A percentile compares a stretch with the other conserved stretches of the same genome.
Evolutionary conservation across 1,284 basidiomycete genomes (phyloP).

Genomic region (Tilletia indica): DNA sequence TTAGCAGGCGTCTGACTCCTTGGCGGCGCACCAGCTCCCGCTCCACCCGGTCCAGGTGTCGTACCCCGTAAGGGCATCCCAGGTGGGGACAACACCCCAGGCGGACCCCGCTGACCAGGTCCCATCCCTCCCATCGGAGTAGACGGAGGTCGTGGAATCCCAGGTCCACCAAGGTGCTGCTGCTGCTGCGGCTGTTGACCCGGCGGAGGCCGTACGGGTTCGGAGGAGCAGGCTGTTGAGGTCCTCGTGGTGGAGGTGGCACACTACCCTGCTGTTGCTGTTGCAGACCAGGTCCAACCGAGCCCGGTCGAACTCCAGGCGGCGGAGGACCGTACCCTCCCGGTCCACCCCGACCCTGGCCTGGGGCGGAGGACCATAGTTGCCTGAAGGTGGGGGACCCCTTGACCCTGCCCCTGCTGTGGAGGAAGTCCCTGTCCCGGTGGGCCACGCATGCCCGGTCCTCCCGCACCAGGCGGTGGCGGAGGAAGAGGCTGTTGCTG

Average conservation of each 20-base stretch:
- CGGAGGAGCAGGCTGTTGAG: slow-evolving; percentile 15
- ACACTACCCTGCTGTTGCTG: slow-evolving; percentile 20
- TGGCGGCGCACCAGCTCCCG: slow-evolving; percentile 49
- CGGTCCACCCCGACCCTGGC: slow-evolving; percentile 11
- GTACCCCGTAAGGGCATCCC: slow-evolving; percentile 50
- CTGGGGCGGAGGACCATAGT: slow-evolving; percentile 14
- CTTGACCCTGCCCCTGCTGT: neutral
- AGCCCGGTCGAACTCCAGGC: slow-evolving; percentile 48
- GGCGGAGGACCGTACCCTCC: slow-evolving; percentile 58
- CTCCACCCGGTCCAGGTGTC: slow-evolving; percentile 18
- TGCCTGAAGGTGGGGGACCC: neutral
- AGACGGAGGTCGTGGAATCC: slow-evolving; percentile 23
- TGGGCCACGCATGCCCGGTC: neutral
- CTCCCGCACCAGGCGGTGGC: neutral
- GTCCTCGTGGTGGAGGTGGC: slow-evolving; percentile 22
- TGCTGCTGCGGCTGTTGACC: slow-evolving; percentile 13
- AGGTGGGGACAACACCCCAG: slow-evolving; percentile 54
- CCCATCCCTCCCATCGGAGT: slow-evolving; percentile 14
- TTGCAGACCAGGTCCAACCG: slow-evolving; percentile 30
- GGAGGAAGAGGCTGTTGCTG: slow-evolving; percentile 23
- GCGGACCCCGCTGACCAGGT: slow-evolving; percentile 36
- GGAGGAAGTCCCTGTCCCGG: neutral
- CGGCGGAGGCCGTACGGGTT: slow-evolving; percentile 18
- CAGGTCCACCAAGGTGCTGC: slow-evolving; percentile 8
- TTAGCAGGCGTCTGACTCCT: slow-evolving; percentile 39